Base-by-base conservation (phyloP, 2,329 filamentous ascomycete species). In the Pseudocercospora eumusae region DNA sequence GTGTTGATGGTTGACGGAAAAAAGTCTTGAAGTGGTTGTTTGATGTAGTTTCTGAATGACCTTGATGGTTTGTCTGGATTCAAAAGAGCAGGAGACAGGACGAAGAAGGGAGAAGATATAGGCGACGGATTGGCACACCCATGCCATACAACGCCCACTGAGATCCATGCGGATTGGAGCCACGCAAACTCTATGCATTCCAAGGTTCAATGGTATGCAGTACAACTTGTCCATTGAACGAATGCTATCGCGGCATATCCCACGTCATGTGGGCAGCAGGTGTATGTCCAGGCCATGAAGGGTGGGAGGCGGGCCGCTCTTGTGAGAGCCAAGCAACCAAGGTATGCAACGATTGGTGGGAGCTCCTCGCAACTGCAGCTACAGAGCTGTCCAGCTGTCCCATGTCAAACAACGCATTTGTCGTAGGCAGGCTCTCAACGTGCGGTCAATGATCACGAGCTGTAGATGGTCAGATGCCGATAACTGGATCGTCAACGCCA, bases 101-200 rank as follows among this genome's bases (percentile, higher is more conserved):
- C 55, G 60, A 65, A 62, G 59, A 60, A 59, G 60, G 53, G 23
- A 58, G 56, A 49, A 59, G 25, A 69, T 69, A 69, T 66, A 69
- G 53, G 52, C 60, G 25, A 45, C 44, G 27, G n/a, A 36, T 53
- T 49, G 20, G 20, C 23, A 42, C 44, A 42, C 42, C 47, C 57
- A 55, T 56, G 57, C 57, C 52, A 40, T 40, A 40, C 28, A 10
- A 54, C 57, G 47, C 59, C 58, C 63, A 60, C 64, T 62, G 57
- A 40, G 20, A 56, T 57, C 53, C 57, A 25, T 49, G 47, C 57
- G 56, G 42, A 64, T 49, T 64, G 65, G 60, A 65, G 63, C 65
- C 63, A 61, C 61, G 60, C 58, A 57, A 63, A 66, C 56, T 59
- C 62, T 61, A 62, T 61, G 60, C 60, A 64, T 61, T 60, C 64